Conservation (phyloP, 2,329 filamentous ascomycete genomes). For the Grosmannia huntii region DNA sequence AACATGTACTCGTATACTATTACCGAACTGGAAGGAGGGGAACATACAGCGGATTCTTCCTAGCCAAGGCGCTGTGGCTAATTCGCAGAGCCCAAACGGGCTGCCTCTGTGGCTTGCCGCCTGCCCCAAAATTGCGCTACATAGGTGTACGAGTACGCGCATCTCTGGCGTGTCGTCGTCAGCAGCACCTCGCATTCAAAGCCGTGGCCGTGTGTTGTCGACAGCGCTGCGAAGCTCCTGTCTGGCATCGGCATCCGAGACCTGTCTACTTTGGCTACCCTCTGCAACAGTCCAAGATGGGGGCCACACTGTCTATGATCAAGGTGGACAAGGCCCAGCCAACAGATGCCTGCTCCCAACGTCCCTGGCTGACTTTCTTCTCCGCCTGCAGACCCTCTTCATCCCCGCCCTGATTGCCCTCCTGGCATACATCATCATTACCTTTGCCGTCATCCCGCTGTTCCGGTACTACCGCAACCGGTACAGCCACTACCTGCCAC, state of each 20-base stretch:
- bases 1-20: too few species aligned
- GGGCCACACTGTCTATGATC: conserved; percentile 22
- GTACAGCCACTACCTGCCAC: conserved; percentile 61
- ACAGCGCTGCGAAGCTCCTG: background rate
- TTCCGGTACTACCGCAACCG: conserved; percentile 58
- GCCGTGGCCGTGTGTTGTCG: too few species aligned
- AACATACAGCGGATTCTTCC: background rate
- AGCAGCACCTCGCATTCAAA: too few species aligned
- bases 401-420: conserved; percentile 60
- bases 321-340: conserved; percentile 18
- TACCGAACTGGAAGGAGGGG: background rate
- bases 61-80: background rate
- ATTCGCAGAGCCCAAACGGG: background rate
- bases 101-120: too few species aligned
- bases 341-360: background rate
- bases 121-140: too few species aligned
- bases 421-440: conserved; percentile 51
- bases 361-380: background rate
- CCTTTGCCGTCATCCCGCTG: conserved; percentile 52
- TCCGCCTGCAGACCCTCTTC: conserved; percentile 46
- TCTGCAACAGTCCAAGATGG: conserved; percentile 16
- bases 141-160: too few species aligned
- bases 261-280: too few species aligned
- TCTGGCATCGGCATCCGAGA: background rate
- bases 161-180: too few species aligned